phyloP scores from a whole-genome alignment of 352 stramenopile species.

The Phytopythium aichiense region DNA sequence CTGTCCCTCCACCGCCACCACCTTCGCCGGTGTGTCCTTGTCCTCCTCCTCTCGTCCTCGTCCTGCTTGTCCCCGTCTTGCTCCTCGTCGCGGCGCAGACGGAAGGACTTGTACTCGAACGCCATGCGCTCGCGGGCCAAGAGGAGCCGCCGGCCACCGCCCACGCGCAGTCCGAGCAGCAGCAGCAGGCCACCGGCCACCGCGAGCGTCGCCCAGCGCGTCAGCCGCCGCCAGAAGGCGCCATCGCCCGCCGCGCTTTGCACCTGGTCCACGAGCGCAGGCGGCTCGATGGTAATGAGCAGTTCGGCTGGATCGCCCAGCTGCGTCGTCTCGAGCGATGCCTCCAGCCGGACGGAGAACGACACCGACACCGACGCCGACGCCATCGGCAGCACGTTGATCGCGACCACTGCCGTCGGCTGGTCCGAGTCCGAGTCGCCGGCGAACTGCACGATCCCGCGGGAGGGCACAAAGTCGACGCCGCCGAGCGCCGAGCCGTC shows the following conservation, averaged over 20 bases:
- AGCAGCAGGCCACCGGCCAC: constrained; percentile 9
- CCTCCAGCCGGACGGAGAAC: constrained; percentile 1
- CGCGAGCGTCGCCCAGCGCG: constrained; percentile 9
- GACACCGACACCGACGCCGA: neutral
- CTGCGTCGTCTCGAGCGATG: neutral
- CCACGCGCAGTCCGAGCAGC: constrained; percentile 14
- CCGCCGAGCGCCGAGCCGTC: constrained; percentile 1
- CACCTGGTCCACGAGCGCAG: neutral
- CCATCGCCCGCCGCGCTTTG: constrained; percentile 12
- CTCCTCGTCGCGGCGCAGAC: constrained; percentile 9
- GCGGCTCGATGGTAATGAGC: neutral
- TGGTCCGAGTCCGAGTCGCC: neutral
- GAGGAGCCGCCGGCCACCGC: constrained; percentile 10
- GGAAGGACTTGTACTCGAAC: constrained; percentile 51
- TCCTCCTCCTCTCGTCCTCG: neutral
- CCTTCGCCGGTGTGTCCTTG: neutral
- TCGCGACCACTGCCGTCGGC: neutral
- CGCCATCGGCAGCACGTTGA: neutral
- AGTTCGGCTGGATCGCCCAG: neutral
- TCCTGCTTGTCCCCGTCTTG: neutral
- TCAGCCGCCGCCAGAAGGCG: constrained; percentile 24
- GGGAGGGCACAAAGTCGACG: neutral
- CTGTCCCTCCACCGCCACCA: constrained; percentile 3
- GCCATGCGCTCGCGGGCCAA: constrained; percentile 17
- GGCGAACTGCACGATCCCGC: constrained; percentile 5